Evolutionary conservation across 306 rosid genomes (phyloP), one percentile per base, ranked within the genome.

Genomic region (Quercus parvula): DNA sequence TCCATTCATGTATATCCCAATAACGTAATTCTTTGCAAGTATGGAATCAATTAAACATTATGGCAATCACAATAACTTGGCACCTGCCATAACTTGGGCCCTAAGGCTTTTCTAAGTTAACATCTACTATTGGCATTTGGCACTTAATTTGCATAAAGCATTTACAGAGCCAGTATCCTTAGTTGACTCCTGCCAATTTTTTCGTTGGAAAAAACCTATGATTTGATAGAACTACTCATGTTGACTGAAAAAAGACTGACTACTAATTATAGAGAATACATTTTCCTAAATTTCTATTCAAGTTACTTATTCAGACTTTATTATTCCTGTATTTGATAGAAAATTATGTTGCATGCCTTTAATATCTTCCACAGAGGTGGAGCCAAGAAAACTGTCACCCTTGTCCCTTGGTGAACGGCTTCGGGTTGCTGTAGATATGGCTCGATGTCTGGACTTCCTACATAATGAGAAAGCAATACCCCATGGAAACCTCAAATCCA

Each of bases 401-500:
- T 75, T 92, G 83, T 84, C 90, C 56, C 85, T 89, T 46, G 84
- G 75, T 30, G 89, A 87, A 68, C 80, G 96, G 81, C 82, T 85
- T 3, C 83, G 80, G 77, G 87, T 89, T 76, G 93, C 92, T 4
- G 61, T 84, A 67, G 90, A 90, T 22, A 86, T 89, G 19, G 92
- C 89, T 3, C 82, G 74, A 27, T 89, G 97, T 83, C 84, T 88
- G 73, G 74, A 87, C 77, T 93, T 77, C 89, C 82, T 93, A 17
- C 96, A 91, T 11, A 84, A 86, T 4, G 96, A 89, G 87, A 93
- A 89, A 86, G 83, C 94, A 56, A 93, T 93, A 81, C 97, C 94
- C 18, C 96, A 91, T 70, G 97, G 97, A 71, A 93, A 93, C 84
- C 90, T 93, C 74, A 91, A 91, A 88, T 89, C 92, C 73, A 85